These are phyloP conservation scores for Triadica sebifera DNA, from an alignment of 345 rosid genomes.

Conservation along the genomic window DNA sequence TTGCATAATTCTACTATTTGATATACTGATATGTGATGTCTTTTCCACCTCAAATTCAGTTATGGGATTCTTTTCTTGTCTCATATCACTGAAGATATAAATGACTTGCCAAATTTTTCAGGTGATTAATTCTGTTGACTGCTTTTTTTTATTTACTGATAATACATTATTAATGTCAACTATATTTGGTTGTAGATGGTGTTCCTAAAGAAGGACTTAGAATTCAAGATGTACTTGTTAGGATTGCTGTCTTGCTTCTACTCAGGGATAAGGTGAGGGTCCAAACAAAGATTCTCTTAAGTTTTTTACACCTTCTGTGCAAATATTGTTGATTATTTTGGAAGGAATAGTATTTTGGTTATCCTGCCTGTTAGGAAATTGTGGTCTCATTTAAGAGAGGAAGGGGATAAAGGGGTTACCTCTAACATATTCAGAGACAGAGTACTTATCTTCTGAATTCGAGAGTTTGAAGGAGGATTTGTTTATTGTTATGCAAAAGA, in stretches of 20 bases:
- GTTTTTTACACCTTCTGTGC: not conserved
- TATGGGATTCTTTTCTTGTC: slow-evolving; percentile 69
- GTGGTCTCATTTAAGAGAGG: slow-evolving; percentile 27
- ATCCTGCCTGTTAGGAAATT: not conserved
- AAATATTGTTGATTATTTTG: not conserved
- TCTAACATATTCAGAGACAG: not conserved
- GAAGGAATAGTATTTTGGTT: slow-evolving; percentile 40
- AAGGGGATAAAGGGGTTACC: slow-evolving; percentile 12
- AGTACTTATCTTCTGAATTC: not conserved
- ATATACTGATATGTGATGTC: slow-evolving; percentile 11
- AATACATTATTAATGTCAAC: slow-evolving; percentile 13
- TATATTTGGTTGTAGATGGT: slow-evolving; percentile 64
- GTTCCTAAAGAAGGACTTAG: slow-evolving; percentile 99
- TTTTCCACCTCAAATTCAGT: slow-evolving; percentile 29
- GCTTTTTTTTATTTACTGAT: not conserved
- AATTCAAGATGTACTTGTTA: slow-evolving; percentile 77
- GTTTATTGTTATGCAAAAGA: slow-evolving; percentile 31
- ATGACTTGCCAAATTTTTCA: slow-evolving; percentile 58
- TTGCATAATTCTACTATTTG: slow-evolving; percentile 6
- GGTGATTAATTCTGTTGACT: slow-evolving; percentile 51
- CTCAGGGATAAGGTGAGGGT: slow-evolving; percentile 73
- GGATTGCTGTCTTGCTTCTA: slow-evolving; percentile 68
- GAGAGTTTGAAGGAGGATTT: not conserved
- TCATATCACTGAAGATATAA: slow-evolving; percentile 73
- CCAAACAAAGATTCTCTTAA: not conserved